These are phyloP conservation scores for Aspergillus funiculosus DNA, from an alignment of 495 filamentous ascomycete species.

Conservation along the genomic window DNA sequence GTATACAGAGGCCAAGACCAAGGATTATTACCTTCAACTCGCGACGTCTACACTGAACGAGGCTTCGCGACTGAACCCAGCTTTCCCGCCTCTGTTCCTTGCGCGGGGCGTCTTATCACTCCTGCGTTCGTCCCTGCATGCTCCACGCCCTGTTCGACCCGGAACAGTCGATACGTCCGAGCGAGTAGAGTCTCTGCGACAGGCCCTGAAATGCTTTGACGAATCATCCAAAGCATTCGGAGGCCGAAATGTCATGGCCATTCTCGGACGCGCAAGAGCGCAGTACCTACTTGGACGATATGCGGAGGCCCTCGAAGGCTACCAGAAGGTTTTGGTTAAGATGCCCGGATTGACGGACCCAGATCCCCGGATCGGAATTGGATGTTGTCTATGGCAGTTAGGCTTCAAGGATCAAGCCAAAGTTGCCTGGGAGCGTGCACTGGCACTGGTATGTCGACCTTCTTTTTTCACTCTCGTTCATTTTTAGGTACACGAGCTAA, in stretches of 20 bases:
- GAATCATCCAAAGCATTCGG: constrained; percentile 79
- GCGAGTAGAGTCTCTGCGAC: constrained; percentile 69
- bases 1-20: constrained; percentile 71
- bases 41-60: constrained; percentile 89
- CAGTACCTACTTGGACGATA: constrained; percentile 79
- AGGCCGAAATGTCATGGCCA: constrained; percentile 82
- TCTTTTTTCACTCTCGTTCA: neutral
- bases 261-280: constrained; percentile 77
- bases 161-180: constrained; percentile 65
- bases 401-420: constrained; percentile 90
- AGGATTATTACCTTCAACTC: constrained; percentile 87
- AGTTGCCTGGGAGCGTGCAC: constrained; percentile 76
- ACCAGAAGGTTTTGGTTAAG: constrained; percentile 78
- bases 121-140: constrained; percentile 76
- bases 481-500: neutral
- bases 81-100: constrained; percentile 79
- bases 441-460: constrained; percentile 64
- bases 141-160: constrained; percentile 56
- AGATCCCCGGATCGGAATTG: constrained; percentile 90
- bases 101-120: constrained; percentile 88
- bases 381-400: constrained; percentile 92
- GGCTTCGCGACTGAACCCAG: constrained; percentile 85
- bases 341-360: constrained; percentile 88
- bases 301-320: constrained; percentile 71
- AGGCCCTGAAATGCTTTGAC: constrained; percentile 85